Conservation (phyloP, 2,329 filamentous ascomycete species). For the Diplodia corticola region DNA sequence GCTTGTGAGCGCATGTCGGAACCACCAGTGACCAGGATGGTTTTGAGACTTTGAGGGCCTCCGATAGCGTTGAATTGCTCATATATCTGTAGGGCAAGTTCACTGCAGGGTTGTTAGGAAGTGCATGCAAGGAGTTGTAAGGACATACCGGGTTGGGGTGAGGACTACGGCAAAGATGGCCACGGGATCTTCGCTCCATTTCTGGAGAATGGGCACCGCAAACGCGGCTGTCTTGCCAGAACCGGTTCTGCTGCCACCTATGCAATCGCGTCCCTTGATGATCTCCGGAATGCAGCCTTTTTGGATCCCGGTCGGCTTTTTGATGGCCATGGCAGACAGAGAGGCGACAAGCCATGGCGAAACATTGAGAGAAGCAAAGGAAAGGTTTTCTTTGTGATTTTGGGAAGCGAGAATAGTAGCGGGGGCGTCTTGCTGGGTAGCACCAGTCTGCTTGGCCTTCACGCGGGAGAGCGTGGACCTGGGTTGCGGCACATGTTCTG, state of each 20-base stretch:
- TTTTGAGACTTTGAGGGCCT: constrained; percentile 81
- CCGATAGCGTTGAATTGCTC: constrained; percentile 96
- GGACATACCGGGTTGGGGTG: constrained; percentile 74
- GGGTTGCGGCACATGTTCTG: constrained; percentile 25
- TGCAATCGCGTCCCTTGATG: constrained; percentile 85
- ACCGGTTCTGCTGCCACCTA: constrained; percentile 90
- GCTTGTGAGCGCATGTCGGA: constrained; percentile 91
- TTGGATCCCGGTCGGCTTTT: constrained; percentile 87
- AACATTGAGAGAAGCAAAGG: constrained; percentile 72
- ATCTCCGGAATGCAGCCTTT: constrained; percentile 92
- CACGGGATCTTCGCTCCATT: constrained; percentile 87
- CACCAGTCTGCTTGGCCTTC: constrained; percentile 32
- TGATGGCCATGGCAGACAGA: constrained; percentile 75
- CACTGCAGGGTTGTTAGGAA: constrained; percentile 50
- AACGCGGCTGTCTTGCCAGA: constrained; percentile 98
- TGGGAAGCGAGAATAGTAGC: constrained; percentile 23
- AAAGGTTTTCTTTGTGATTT: constrained; percentile 49
- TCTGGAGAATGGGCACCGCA: constrained; percentile 88
- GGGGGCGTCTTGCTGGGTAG: constrained; percentile 20
- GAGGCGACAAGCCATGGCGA: constrained; percentile 87
- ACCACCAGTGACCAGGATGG: constrained; percentile 86
- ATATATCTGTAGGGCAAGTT: constrained; percentile 92
- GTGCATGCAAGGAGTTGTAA: neutral
- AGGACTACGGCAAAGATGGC: constrained; percentile 88
- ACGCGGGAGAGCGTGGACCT: constrained; percentile 36